Base-by-base conservation (phyloP, 2,329 filamentous ascomycete genomes). In the Botrytis hyacinthi region DNA sequence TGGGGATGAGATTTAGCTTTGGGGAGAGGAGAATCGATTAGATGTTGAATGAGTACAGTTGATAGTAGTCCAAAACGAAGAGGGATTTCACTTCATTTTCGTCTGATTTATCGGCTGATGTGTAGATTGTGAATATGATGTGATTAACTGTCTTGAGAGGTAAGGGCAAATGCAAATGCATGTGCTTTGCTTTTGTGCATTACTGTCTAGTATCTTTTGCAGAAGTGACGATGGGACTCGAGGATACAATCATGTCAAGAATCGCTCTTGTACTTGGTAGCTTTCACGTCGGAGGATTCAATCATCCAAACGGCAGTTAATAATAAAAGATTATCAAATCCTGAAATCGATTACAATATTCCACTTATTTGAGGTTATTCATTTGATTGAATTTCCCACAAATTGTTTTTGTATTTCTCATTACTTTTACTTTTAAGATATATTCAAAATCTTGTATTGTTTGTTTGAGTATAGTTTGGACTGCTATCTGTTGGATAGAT, bases 41-140 rank as follows among this genome's bases (percentile, higher is more conserved):
- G 46, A 67, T 35, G 46, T 40, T 51, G 46, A 40, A 40, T 67
- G 32, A 12, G 32, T 67, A 67, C 8, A 51, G 46, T 37, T 67
- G 46, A 67, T 51, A 54, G 63, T 67, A 67, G 63, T 67, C n/a
- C 32, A 26, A 67, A 67, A 67, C 2, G 46, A 22, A 37, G 32
- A 51, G 32, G 7, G 63, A 35, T 40, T 20, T 67, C 32, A 37
- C 32, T 51, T 54, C 6, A 35, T 37, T n/a, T 51, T 26, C 37
- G 12, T n/a, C 26, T 51, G 22, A 54, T 51, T 10, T 54, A 26
- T 51, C 16, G 7, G 32, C 20, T 22, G 22, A 20, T 40, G 26
- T 51, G 22, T 35, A 51, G 22, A 40, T 40, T 37, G 14, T 37
- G 35, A 40, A 51, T 40, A 35, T 66, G 29, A 51, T 51, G 6